Evolutionary conservation across 345 rosid species (phyloP).

Genomic region (Dipteronia sinensis): DNA sequence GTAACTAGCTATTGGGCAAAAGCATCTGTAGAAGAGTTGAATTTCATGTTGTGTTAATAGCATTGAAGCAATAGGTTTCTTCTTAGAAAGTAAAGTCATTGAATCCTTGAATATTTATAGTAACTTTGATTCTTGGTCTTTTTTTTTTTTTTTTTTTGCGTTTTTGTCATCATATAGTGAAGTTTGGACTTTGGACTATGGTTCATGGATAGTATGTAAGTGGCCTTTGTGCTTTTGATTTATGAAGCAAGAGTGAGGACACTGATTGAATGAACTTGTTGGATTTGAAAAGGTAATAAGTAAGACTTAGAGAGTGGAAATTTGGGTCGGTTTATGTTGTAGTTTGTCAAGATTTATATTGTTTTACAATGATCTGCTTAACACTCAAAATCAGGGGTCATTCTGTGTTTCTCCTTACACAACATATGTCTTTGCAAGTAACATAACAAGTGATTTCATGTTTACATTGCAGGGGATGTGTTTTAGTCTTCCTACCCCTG

Average conservation of each 20-base stretch:
- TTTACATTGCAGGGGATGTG: conserved; percentile 76
- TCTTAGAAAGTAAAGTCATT: too few relatives aligned
- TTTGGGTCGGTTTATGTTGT: background rate
- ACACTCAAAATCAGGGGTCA: background rate
- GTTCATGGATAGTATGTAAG: background rate
- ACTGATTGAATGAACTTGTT: background rate
- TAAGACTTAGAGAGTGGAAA: background rate
- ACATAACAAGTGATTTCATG: conserved; percentile 4
- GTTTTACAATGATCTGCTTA: background rate
- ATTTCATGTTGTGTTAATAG: background rate
- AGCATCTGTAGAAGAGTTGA: background rate
- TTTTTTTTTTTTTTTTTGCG: too few relatives aligned
- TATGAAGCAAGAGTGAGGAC: background rate
- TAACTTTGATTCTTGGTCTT: background rate
- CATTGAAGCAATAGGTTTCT: background rate
- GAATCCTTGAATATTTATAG: background rate
- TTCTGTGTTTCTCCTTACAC: background rate
- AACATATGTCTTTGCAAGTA: too few relatives aligned
- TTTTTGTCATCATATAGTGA: background rate
- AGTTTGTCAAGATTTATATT: background rate
- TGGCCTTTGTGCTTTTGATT: background rate
- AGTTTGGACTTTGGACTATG: background rate
- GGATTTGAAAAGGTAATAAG: background rate
- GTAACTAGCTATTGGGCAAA: background rate
- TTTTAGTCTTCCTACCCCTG: conserved; percentile 78